phyloP scores from a whole-genome alignment of 2,329 filamentous ascomycete genomes.

The Xylaria sp. region DNA sequence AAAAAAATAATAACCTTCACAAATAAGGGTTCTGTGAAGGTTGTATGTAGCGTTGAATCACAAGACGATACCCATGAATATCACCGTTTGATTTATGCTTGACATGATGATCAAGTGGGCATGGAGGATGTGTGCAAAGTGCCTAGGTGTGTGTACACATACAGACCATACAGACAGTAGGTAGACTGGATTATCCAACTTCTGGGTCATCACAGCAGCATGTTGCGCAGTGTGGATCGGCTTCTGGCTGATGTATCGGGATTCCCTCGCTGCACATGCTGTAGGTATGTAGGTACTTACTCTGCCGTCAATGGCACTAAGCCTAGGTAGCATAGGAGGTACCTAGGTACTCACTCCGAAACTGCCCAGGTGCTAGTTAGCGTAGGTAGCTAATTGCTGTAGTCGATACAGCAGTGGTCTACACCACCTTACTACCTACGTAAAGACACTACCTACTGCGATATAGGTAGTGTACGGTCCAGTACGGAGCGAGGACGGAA shows the following conservation, averaged over 20 bases:
- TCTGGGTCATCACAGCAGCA: conserved; percentile 13
- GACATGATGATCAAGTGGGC: background rate
- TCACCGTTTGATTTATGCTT: background rate
- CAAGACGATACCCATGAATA: conserved; percentile 1
- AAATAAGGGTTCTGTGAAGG: background rate
- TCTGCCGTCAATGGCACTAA: conserved; percentile 13
- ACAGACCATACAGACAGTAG: too few species aligned
- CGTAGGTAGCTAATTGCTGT: background rate
- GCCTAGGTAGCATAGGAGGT: conserved; percentile 26
- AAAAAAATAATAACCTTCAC: background rate
- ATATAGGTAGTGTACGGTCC: too few species aligned
- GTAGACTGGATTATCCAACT: too few species aligned
- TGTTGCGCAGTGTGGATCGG: conserved; percentile 16
- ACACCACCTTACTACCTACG: background rate
- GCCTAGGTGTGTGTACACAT: too few species aligned
- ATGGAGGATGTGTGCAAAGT: background rate
- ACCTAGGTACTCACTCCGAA: background rate
- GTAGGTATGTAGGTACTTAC: too few species aligned
- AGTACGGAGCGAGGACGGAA: background rate
- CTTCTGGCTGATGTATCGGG: conserved; percentile 25
- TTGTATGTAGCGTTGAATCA: background rate
- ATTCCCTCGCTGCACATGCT: conserved; percentile 10
- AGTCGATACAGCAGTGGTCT: background rate
- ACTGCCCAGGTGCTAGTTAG: too few species aligned
- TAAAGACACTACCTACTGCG: background rate